Evolutionary conservation across 2,329 filamentous ascomycete genomes (phyloP), one percentile per base, ranked within the genome.

Genomic region (Lachnellula cervina): DNA sequence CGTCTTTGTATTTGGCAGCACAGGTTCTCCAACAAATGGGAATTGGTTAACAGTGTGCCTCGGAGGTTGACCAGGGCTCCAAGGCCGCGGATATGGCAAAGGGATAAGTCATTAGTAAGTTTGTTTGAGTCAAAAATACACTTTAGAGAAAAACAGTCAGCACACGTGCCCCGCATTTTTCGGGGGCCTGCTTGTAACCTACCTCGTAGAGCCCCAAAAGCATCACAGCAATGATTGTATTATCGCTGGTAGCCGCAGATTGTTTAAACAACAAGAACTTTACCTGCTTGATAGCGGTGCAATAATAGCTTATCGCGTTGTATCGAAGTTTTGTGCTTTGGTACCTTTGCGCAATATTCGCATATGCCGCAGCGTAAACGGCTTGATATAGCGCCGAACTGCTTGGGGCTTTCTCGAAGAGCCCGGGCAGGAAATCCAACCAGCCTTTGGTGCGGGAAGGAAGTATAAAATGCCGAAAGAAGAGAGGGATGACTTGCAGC

Each of bases 171-270:
- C 37, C 21, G 28, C 25, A 6, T 2, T 43, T 23, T 37, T 25
- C 14, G 25, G 23, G 32, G 14, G 19, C 28, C n/a, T 43, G 23
- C 17, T 21, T 4, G 5, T 19, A 17, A 49, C 28, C 19, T 46
- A 55, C 56, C 45, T 59, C 57, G 25, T 59, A 59, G 3, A 59
- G 45, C 32, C 54, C 57, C 25, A 57, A 45, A 23, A 59, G 19
- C 28, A 56, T 43, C 3, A 57, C 48, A 13, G 54, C 43, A 21
- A 49, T 55, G 51, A 59, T 56, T 2, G 40, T 57, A 14, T n/a
- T 44, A 40, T 59, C 57, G 14, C 48, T 51, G 13, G 44, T 32
- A 23, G 52, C 17, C 9, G 37, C 14, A 8, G 9, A 13, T 17
- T 14, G 35, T 5, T 37, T 46, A 6, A 42, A 23, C 19, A 54